Conservation (phyloP, 768 basidiomycete genomes). For the Tubosaeta brunneosetosa region DNA sequence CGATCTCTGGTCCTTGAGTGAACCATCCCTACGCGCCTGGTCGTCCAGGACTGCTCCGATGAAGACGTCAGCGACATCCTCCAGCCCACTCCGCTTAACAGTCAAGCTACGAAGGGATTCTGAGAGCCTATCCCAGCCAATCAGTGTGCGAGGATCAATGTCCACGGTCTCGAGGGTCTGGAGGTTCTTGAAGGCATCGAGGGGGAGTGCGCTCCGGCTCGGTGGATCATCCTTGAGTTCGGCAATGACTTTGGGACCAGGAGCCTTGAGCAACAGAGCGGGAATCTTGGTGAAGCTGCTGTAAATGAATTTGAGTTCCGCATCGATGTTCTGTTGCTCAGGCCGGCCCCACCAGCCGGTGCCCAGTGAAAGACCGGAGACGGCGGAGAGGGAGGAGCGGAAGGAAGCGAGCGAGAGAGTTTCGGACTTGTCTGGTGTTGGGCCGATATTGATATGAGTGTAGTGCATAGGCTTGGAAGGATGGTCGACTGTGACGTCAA, state of each 20-base stretch:
- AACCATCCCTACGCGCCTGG: slow-evolving; percentile 57
- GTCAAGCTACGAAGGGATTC: slow-evolving; percentile 69
- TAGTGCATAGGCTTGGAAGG: slow-evolving; percentile 78
- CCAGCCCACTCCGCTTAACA: slow-evolving; percentile 73
- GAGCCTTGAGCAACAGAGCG: slow-evolving; percentile 62
- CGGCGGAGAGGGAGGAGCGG: slow-evolving; percentile 69
- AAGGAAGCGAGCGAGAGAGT: slow-evolving; percentile 70
- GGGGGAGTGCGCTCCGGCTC: slow-evolving; percentile 69
- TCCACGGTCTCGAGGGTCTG: slow-evolving; percentile 70
- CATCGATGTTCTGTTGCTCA: slow-evolving; percentile 56
- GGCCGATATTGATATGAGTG: slow-evolving; percentile 47
- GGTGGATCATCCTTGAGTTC: slow-evolving; percentile 69
- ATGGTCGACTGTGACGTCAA: slow-evolving; percentile 70
- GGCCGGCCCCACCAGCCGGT: slow-evolving; percentile 66
- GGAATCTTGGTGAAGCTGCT: slow-evolving; percentile 90
- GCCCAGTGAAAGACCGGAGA: slow-evolving; percentile 72
- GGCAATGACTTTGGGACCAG: slow-evolving; percentile 58
- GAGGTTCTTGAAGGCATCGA: slow-evolving; percentile 83
- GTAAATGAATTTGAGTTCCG: slow-evolving; percentile 81
- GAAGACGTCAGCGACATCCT: slow-evolving; percentile 76
- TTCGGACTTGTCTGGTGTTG: slow-evolving; percentile 60
- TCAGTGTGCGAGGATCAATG: slow-evolving; percentile 74
- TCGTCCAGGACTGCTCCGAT: slow-evolving; percentile 76
- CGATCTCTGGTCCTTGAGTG: slow-evolving; percentile 41
- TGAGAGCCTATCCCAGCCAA: slow-evolving; percentile 81